phyloP scores from a whole-genome alignment of 192 early-diverging fungal species.

The Podochytrium sp. region DNA sequence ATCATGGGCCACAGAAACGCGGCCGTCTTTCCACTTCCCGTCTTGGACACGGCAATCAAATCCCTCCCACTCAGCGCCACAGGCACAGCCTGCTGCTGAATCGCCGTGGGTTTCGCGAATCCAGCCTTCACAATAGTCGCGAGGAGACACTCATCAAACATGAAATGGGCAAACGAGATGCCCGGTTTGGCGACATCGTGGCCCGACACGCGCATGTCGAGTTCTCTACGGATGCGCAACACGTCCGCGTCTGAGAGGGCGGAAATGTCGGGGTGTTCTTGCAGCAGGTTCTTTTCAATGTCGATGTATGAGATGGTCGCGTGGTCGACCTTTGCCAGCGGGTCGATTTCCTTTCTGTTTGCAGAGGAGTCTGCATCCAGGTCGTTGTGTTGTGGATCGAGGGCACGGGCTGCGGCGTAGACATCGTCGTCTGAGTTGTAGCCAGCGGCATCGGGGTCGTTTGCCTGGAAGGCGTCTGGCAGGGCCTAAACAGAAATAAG shows the following conservation, averaged over 20 bases:
- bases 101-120: conserved; percentile 73
- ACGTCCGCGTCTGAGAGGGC: conserved; percentile 61
- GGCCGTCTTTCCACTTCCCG: conserved; percentile 82
- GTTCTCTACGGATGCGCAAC: conserved; percentile 54
- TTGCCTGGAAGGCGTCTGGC: conserved; percentile 57
- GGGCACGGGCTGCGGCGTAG: conserved; percentile 75
- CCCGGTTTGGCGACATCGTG: conserved; percentile 68
- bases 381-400: conserved; percentile 42
- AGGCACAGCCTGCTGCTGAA: conserved; percentile 80
- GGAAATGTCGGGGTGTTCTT: conserved; percentile 78
- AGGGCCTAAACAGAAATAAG: neutral
- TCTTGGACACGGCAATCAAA: conserved; percentile 83
- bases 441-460: conserved; percentile 63
- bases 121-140: conserved; percentile 64
- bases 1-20: conserved; percentile 85
- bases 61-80: conserved; percentile 79
- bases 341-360: conserved; percentile 70
- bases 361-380: conserved; percentile 20
- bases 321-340: conserved; percentile 70
- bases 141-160: conserved; percentile 74
- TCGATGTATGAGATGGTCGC: conserved; percentile 64
- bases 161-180: conserved; percentile 85
- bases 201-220: conserved; percentile 73
- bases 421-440: conserved; percentile 79
- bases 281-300: conserved; percentile 79